These are phyloP conservation scores for Astrocystis sublimbata DNA, from an alignment of 495 filamentous ascomycete genomes.

Conservation along the genomic window DNA sequence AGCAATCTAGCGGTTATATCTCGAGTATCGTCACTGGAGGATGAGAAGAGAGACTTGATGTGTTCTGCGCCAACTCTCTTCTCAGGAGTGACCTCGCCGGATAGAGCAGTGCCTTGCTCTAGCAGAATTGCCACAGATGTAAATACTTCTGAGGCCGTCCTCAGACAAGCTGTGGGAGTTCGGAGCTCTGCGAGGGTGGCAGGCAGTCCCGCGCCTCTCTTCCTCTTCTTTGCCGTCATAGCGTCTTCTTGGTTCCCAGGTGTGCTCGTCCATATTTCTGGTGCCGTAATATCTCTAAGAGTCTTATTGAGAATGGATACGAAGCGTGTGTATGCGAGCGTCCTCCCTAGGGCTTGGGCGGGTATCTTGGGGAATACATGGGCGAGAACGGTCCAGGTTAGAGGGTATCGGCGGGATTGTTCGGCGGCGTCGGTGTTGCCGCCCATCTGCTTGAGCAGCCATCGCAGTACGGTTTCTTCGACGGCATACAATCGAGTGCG, in stretches of 20 bases:
- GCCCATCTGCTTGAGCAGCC: conserved; percentile 52
- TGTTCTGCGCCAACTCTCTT: conserved; percentile 45
- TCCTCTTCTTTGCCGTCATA: conserved; percentile 38
- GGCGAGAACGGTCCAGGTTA: conserved; percentile 45
- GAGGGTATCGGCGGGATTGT: conserved; percentile 45
- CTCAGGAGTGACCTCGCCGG: conserved; percentile 20
- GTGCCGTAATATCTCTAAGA: conserved; percentile 42
- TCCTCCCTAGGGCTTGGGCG: conserved; percentile 46
- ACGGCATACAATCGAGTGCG: conserved; percentile 43
- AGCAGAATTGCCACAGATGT: conserved; percentile 39
- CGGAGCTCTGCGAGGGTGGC: conserved; percentile 37
- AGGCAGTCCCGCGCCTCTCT: conserved; percentile 27
- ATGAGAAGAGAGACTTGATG: conserved; percentile 50
- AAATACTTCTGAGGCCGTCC: conserved; percentile 43
- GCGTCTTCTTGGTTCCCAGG: conserved; percentile 6
- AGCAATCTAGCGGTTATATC: conserved; percentile 40
- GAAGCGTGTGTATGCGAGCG: conserved; percentile 47
- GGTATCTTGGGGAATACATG: conserved; percentile 45
- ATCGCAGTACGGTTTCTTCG: conserved; percentile 50
- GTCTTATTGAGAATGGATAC: conserved; percentile 42
- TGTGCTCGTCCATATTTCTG: not conserved
- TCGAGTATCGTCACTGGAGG: conserved; percentile 40
- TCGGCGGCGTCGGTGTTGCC: conserved; percentile 42
- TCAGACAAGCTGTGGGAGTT: conserved; percentile 33
- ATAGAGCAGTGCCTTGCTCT: conserved; percentile 18